Conservation (phyloP, 495 filamentous ascomycete genomes). For the Trypethelium eluteriae region DNA sequence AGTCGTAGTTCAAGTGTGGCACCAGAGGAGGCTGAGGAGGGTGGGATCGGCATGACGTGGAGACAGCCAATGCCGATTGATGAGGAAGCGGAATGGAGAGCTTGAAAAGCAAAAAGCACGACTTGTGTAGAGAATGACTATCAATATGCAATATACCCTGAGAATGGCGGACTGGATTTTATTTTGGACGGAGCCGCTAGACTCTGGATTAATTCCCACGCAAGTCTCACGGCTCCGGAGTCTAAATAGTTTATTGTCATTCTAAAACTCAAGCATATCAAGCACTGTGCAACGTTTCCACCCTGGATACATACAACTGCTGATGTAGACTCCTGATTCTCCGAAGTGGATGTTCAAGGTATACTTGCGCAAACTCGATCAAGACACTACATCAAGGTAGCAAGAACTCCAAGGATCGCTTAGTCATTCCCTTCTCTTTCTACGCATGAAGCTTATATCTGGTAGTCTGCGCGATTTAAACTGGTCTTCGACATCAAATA, state of each 20-base stretch:
- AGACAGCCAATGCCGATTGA: constrained; percentile 28
- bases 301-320: no score
- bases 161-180: background rate
- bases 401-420: no score
- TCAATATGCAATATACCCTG: background rate
- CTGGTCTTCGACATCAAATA: constrained; percentile 1
- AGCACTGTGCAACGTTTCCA: no score
- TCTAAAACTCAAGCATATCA: no score
- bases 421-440: background rate
- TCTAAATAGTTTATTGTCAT: no score
- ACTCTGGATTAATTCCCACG: no score
- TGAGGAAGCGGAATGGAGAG: constrained; percentile 30
- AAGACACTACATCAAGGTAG: no score
- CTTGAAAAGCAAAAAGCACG: constrained; percentile 10
- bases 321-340: no score
- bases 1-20: constrained; percentile 9
- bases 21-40: background rate
- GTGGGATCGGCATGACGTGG: background rate
- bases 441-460: background rate
- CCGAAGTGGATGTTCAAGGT: no score
- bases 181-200: no score
- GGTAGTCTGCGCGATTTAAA: background rate
- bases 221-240: no score
- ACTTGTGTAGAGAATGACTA: background rate
- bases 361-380: no score